phyloP scores from a whole-genome alignment of 495 filamentous ascomycete species.

The Aspergillus conjunctus region DNA sequence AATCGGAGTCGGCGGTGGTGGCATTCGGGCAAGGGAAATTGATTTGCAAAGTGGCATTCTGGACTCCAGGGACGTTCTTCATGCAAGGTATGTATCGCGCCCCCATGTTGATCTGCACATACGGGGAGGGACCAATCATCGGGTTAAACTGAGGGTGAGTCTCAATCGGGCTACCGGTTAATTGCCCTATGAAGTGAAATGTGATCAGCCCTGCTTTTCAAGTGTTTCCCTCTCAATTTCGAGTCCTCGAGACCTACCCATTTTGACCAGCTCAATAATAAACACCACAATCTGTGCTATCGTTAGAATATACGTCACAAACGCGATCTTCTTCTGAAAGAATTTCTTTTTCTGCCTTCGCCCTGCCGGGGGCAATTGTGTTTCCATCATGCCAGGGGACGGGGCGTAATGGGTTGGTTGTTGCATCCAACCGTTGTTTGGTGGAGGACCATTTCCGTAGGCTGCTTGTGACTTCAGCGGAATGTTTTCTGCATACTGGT shows the following conservation, averaged over 20 bases:
- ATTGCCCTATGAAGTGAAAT: constrained; percentile 31
- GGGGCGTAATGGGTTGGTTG: constrained; percentile 47
- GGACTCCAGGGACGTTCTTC: constrained; percentile 73
- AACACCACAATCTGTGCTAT: constrained; percentile 82
- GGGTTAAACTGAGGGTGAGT: constrained; percentile 87
- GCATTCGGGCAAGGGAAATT: constrained; percentile 77
- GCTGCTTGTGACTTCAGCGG: constrained; percentile 46
- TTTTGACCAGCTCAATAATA: constrained; percentile 82
- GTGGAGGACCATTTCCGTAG: constrained; percentile 32
- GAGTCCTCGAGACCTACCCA: constrained; percentile 54
- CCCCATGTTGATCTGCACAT: constrained; percentile 94
- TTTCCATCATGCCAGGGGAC: constrained; percentile 33
- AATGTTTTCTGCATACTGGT: constrained; percentile 56
- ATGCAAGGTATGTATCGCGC: constrained; percentile 92
- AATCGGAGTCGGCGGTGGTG: constrained; percentile 59
- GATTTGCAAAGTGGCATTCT: constrained; percentile 54
- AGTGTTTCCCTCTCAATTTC: neutral
- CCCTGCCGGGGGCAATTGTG: constrained; percentile 20
- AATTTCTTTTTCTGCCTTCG: constrained; percentile 48
- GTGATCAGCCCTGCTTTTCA: constrained; percentile 19
- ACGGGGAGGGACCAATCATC: constrained; percentile 92
- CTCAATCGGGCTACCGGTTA: constrained; percentile 70
- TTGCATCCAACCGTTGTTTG: constrained; percentile 40
- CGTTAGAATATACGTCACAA: constrained; percentile 81
- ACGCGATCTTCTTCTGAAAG: constrained; percentile 67